Evolutionary conservation across 345 rosid genomes (phyloP), one percentile per base, ranked within the genome.

Genomic region (Populus ilicifolia): DNA sequence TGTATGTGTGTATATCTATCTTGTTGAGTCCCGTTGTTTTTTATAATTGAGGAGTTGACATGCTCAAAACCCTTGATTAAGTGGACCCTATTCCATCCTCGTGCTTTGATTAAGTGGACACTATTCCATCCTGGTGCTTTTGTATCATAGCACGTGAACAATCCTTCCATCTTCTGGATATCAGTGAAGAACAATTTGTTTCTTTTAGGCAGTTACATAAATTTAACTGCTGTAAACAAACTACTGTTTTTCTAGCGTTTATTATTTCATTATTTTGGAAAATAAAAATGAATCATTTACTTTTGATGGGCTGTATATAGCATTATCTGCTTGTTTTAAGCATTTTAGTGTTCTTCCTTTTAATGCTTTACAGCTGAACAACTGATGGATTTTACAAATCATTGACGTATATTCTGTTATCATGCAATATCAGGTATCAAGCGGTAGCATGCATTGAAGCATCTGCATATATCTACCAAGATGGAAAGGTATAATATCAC

Each of bases 371-470:
- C 70, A n/a, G 38, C 23, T 71, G 46, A 75, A 68, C 36, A 36
- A 36, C 78, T 64, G 20, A 73, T 62, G 6, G 11, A 7, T 70
- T 8, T 21, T 70, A 13, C 67, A 52, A 41, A 14, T 54, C 30
- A 56, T 54, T 73, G 50, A 56, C 39, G 5, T 65, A 46, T 59
- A 46, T 78, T 69, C 33, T 72, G 10, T 77, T 33, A n/a, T 62
- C 82, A 70, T 39, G 7, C 84, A 67, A 72, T 83, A 77, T 78
- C 85, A 96, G 99, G 87, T 96, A 94, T 83, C 97, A 91, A 83
- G 98, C 99, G 38, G 97, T 91, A 69, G 99, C 99, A 21, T 94
- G 89, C 82, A 94, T 94, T 27, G 99, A 94, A 87, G 99, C 97
- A 67, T 89, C 96, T 29, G 99, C 99, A 77, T 87, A 86, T 74